Base-by-base conservation (phyloP, 2,329 filamentous ascomycete species). In the Xylariaceae sp. region DNA sequence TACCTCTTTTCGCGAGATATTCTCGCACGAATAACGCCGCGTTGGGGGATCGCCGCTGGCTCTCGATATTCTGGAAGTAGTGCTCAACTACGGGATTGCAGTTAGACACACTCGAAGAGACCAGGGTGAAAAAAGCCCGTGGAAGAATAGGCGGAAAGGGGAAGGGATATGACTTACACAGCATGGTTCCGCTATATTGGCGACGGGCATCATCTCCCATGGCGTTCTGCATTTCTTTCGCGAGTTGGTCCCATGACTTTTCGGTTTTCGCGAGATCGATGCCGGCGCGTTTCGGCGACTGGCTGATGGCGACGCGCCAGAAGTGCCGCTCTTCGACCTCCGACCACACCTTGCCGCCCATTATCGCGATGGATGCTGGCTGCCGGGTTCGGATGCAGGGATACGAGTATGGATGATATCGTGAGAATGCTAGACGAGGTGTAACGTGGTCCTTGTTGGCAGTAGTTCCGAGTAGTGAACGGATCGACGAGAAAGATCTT, bases 261-360 rank as follows among this genome's bases (percentile, higher is more conserved):
- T 65, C 65, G 1, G 51, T 29, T 47, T 65, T 68, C 30, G 66
- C 63, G 2, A 44, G 51, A 46, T 67, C 59, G 6, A 55, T 51
- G 8, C 63, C 67, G 21, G 56, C 54, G 2, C 69, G 64, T 49
- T 70, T 72, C 2, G 67, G 63, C 0, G 74, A 76, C 6, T 65
- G 61, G 0, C 72, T 68, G 1, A 77, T 61, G 22, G 72, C 63
- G 2, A 59, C 57, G 8, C 65, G 65, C 79, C 79, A 82, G 61
- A 80, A 81, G 57, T 74, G 65, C 1, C 61, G 51, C 64, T 82
- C 79, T 56, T 82, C 79, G 1, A 71, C 64, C 0, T 53, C 53
- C 0, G 75, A 73, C 79, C 79, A 82, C 5, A 73, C 66, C 56
- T 74, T 79, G 21, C 77, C 78, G 5, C 74, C 77, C 78, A 81